A percentile compares a stretch with the other conserved stretches of the same genome.
phyloP scores from a whole-genome alignment of 805 yeast species.

The Hanseniaspora hatyaiensis region DNA sequence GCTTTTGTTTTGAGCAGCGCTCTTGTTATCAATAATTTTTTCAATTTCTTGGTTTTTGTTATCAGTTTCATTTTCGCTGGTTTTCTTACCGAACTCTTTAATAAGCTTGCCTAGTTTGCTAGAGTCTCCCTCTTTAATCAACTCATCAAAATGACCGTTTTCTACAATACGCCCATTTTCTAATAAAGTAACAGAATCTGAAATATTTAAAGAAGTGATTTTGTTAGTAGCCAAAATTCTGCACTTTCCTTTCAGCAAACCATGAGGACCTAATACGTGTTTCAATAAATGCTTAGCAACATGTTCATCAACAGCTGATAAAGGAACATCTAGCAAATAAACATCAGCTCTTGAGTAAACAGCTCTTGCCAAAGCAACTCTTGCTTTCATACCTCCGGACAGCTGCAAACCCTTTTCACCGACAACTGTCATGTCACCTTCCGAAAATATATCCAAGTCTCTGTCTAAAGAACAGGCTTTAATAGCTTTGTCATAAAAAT shows the following conservation, averaged over 20 bases:
- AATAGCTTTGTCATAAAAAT: constrained; percentile 67
- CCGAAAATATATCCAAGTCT: constrained; percentile 69
- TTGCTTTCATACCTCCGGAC: constrained; percentile 96
- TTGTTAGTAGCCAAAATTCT: constrained; percentile 77
- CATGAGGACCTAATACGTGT: constrained; percentile 71
- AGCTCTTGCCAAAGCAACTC: constrained; percentile 88
- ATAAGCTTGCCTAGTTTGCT: constrained; percentile 46
- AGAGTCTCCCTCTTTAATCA: constrained; percentile 27
- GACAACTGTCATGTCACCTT: constrained; percentile 84
- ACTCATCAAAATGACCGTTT: constrained; percentile 47
- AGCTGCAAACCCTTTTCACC: constrained; percentile 96
- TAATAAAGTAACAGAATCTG: constrained; percentile 58
- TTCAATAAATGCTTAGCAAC: constrained; percentile 79
- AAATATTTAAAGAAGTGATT: constrained; percentile 66
- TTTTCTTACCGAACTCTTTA: constrained; percentile 51
- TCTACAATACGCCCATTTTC: constrained; percentile 58
- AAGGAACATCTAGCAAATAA: constrained; percentile 79
- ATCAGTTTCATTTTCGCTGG: too few relatives aligned
- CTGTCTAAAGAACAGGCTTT: constrained; percentile 77
- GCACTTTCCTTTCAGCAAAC: constrained; percentile 63
- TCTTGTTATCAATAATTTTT: constrained; percentile 15
- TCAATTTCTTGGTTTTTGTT: neutral
- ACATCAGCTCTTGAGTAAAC: constrained; percentile 91
- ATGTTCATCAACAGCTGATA: constrained; percentile 96
- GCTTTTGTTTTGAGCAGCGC: constrained; percentile 25